Evolutionary conservation across 768 basidiomycete genomes (phyloP).

Genomic region (Tylopilus balloui): DNA sequence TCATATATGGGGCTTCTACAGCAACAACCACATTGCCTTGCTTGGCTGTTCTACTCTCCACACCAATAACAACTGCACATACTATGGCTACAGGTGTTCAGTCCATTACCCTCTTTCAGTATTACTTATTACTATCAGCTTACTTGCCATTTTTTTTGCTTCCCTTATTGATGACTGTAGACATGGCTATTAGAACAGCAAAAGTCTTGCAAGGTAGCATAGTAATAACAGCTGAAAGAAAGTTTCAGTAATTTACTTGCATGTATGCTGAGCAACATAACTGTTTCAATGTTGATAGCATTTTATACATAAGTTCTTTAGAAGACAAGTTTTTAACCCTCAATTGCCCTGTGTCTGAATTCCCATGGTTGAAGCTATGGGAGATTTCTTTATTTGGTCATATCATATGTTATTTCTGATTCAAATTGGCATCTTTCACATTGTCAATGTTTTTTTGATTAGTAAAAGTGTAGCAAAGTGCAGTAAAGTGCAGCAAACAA

Average conservation of each 20-base stretch:
- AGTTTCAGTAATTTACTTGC: slow-evolving; percentile 9
- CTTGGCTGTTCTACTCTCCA: slow-evolving; percentile 53
- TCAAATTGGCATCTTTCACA: no score
- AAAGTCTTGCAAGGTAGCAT: slow-evolving; percentile 31
- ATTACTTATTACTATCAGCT: slow-evolving; percentile 53
- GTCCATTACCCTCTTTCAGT: slow-evolving; percentile 49
- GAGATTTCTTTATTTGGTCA: no score
- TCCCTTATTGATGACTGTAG: slow-evolving; percentile 67
- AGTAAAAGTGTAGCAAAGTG: no score
- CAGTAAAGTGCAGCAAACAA: no score
- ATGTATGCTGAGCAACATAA: no score
- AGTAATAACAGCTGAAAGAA: slow-evolving; percentile 9
- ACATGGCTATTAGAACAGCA: slow-evolving; percentile 51
- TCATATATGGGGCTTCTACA: slow-evolving; percentile 74
- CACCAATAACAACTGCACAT: slow-evolving; percentile 39
- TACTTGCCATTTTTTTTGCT: slow-evolving; percentile 77
- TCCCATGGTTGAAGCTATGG: no score
- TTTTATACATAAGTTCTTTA: no score
- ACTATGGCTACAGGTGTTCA: slow-evolving; percentile 29
- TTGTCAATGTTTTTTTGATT: no score
- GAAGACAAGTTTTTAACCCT: no score
- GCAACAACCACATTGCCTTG: slow-evolving; percentile 76
- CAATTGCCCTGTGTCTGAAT: no score
- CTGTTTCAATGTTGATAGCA: no score
- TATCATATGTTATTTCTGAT: no score